Evolutionary conservation across 305 asterid genomes (phyloP), one percentile per base, ranked within the genome.

Genomic region (Solanum hybrid): DNA sequence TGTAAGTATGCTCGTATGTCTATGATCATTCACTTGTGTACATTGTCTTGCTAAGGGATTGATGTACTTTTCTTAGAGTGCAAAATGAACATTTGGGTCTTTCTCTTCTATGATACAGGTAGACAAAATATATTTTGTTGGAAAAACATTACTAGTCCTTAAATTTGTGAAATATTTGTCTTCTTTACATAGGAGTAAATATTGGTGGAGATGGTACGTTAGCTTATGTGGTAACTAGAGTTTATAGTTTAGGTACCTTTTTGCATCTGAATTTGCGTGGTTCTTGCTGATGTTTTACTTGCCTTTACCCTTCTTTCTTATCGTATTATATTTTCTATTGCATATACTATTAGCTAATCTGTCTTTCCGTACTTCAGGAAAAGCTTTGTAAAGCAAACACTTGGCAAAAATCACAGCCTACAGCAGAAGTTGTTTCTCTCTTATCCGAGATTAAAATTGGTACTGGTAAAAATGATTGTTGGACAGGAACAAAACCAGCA

Each of bases 391-490:
- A 95, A 92, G 98, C 98, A 92, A 97, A 97, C 94, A 94, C 96
- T 87, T 96, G 96, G 98, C 98, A 96, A 94, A 94, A 98, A 93
- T 91, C 99, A 90, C 98, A 94, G 92, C 98, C 99, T 81, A 90
- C 98, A 82, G 96, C 99, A 89, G 99, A 98, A 90, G 99, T 98
- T 90, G 99, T 98, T 91, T 98, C 99, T 91, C 97, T 98, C 82
- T 92, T 98, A 93, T 95, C 99, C 86, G 99, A 98, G 93, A 97
- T 98, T 92, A 95, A 99, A 93, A 98, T 98, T 91, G 99, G 99
- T 90, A 96, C 99, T 10, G 99, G 99, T 80, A 98, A 98, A 95
- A 96, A 93, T 95, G 99, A 98, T 91, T 94, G 97, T 92, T 98
- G 99, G 99, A 92, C 91, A 79, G 99, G 99, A 90, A 96, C 94